Evolutionary conservation across 2,329 filamentous ascomycete genomes (phyloP).

Genomic region (Fusarium vanettenii): DNA sequence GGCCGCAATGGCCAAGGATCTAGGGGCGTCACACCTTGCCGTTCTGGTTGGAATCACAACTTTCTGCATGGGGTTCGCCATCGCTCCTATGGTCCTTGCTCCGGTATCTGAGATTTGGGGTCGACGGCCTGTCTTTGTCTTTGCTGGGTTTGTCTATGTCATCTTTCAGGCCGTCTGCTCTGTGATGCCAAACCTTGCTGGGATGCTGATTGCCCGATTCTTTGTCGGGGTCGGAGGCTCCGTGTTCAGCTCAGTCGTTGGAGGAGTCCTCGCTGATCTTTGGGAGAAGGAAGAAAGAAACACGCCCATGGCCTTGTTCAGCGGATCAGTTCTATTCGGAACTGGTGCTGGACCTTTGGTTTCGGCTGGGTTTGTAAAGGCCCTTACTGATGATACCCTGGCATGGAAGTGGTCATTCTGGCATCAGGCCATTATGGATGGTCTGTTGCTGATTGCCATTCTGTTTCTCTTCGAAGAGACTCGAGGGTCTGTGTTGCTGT

Average conservation of each 20-base stretch:
- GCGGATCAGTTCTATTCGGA: constrained; percentile 80
- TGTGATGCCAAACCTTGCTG: constrained; percentile 74
- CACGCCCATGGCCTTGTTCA: constrained; percentile 90
- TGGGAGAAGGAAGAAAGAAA: constrained; percentile 84
- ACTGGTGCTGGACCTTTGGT: constrained; percentile 84
- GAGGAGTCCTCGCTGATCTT: constrained; percentile 90
- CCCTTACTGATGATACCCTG: constrained; percentile 57
- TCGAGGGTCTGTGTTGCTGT: constrained; percentile 81
- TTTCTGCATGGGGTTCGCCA: constrained; percentile 83
- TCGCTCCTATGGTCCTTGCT: constrained; percentile 88
- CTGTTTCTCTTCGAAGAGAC: constrained; percentile 83
- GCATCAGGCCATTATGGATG: constrained; percentile 80
- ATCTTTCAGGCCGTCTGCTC: constrained; percentile 79
- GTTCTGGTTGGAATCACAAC: constrained; percentile 81
- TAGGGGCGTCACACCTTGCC: constrained; percentile 72
- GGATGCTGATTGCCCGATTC: constrained; percentile 81
- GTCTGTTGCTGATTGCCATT: constrained; percentile 69
- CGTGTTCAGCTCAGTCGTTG: constrained; percentile 88
- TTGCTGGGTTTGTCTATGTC: constrained; percentile 78
- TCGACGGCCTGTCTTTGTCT: constrained; percentile 83
- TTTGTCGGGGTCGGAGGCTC: constrained; percentile 82
- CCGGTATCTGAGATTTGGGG: constrained; percentile 92
- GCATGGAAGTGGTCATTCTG: constrained; percentile 91
- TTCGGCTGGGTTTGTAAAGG: constrained; percentile 74
- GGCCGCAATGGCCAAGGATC: constrained; percentile 72